Base-by-base conservation (phyloP, 352 stramenopile genomes). In the Globisporangium recalcitrans region DNA sequence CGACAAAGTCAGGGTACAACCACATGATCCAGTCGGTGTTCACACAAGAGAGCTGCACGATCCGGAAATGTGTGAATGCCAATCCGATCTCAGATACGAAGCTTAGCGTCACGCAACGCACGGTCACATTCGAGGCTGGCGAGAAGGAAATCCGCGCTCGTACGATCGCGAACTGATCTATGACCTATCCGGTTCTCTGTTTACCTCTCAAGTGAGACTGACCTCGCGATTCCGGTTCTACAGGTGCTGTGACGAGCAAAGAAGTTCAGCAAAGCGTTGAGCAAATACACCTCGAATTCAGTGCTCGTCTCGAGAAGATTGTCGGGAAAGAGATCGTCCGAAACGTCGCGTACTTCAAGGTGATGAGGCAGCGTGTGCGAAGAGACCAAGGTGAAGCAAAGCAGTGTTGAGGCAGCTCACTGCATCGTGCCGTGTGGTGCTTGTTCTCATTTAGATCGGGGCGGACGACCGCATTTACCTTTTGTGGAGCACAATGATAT, bases 301-400 rank as follows among this genome's bases (percentile, higher is more conserved):
- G 76, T 29, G 48, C 58, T 0, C 82, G 90, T 24, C 53, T 91
- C 0, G 67, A 82, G 60, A 72, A 75, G n/a, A 85, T 88, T 8
- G 73, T 90, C 14, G 75, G 78, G 9, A 84, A 87, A 53, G 71
- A 86, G 46, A 75, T 87, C 56, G 65, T 72, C 27, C 78, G 75
- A 38, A 67, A 82, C 27, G 75, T 87, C 9, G 72, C 63, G 31
- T 88, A 90, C 54, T 90, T 91, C 59, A 91, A 91, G 71, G 80
- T 88, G 61, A 52, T 29, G 7, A 9, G n/a, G 6, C 36, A 36
- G 4, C 5, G 21, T 38, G 26, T 42, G 9, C 3, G 29, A n/a
- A 42, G 51, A 3, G 29, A 6, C n/a, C 48, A 54, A 27, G 19
- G 29, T 27, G 19, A 21, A 21, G 36, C 13, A 38, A 38, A 21